A percentile compares a stretch with the other conserved stretches of the same genome.
These are phyloP conservation scores for Ochetophila trinervis DNA, from an alignment of 306 rosid species.

Conservation along the genomic window DNA sequence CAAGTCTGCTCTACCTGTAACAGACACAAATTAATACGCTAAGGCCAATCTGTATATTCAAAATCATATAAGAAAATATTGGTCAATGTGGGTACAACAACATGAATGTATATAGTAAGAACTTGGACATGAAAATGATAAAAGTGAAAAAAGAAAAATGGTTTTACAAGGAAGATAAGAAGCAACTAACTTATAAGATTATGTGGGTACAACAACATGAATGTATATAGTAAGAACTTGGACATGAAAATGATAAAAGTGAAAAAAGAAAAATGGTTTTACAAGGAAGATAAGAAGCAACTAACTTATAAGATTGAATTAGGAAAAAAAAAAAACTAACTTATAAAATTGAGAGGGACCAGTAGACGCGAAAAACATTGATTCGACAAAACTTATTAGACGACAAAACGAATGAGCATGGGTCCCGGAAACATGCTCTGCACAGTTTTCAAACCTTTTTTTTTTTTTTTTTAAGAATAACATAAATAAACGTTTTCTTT, in stretches of 20 bases:
- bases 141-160: neutral
- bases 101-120: neutral
- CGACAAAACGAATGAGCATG: no score
- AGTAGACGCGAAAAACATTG: no score
- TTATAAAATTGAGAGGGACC: no score
- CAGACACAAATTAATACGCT: neutral
- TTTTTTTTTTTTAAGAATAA: no score
- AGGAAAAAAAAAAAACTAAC: no score
- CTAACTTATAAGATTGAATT: neutral
- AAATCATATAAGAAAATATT: neutral
- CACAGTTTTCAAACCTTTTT: no score
- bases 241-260: neutral
- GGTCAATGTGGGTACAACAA: slow-evolving; percentile 9
- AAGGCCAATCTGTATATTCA: neutral
- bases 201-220: neutral
- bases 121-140: neutral
- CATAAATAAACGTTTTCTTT: no score
- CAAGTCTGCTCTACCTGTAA: neutral
- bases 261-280: neutral
- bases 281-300: neutral
- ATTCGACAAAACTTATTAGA: no score
- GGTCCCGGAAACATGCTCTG: no score
- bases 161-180: neutral
- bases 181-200: neutral
- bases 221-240: neutral